Percentiles rank a stretch among this genome's conserved stretches.
Conservation (phyloP, 306 rosid species). For the Lithocarpus polystachyus region DNA sequence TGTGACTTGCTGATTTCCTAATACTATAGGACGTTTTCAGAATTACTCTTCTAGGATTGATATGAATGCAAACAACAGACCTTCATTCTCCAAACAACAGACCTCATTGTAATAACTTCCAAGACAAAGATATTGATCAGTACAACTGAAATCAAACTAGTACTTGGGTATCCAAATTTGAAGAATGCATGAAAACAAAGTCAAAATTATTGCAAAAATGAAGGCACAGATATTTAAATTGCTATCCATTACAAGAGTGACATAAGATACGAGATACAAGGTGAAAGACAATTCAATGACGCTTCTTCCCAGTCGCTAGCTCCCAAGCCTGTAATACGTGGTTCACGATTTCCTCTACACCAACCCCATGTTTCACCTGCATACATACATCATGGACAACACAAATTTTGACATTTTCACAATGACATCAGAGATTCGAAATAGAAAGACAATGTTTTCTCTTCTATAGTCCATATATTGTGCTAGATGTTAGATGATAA, state of each 20-base stretch:
- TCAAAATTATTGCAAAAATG: conserved; percentile 5
- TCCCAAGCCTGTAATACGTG: conserved; percentile 72
- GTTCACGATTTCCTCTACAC: conserved; percentile 77
- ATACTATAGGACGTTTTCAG: too few species aligned
- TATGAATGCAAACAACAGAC: too few species aligned
- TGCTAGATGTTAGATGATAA: too few species aligned
- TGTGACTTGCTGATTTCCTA: too few species aligned
- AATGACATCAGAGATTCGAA: not conserved
- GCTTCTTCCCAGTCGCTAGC: conserved; percentile 67
- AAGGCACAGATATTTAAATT: not conserved
- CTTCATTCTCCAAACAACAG: too few species aligned
- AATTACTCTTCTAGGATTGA: too few species aligned
- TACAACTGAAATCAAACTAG: too few species aligned
- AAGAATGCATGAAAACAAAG: not conserved
- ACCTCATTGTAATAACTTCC: too few species aligned
- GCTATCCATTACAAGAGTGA: not conserved
- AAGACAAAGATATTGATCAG: too few species aligned
- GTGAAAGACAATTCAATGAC: conserved; percentile 31
- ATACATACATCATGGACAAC: not conserved
- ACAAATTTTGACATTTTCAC: not conserved
- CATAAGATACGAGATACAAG: not conserved
- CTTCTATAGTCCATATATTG: too few species aligned
- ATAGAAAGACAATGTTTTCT: not conserved
- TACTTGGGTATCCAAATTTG: too few species aligned
- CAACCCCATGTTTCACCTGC: conserved; percentile 84